Evolutionary conservation across 306 rosid genomes (phyloP), one percentile per base, ranked within the genome.

Genomic region (Vachellia pachyceras): DNA sequence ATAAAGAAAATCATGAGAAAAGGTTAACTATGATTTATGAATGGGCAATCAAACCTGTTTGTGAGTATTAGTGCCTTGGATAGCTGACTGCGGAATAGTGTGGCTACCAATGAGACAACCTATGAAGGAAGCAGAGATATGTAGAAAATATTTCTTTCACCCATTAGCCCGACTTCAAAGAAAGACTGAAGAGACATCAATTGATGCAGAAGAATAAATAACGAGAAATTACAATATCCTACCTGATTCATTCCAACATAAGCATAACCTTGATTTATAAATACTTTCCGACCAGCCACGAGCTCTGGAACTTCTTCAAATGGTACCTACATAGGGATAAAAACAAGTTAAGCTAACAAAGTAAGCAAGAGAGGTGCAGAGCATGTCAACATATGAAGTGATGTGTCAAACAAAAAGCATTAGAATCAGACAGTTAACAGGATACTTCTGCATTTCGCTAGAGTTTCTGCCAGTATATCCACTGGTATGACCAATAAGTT

Each of bases 261-360:
- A 50, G 97, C 99, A 86, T 84, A 73, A 79, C 99, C 98, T 87
- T 88, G 94, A 29, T 86, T 89, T 70, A 93, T 68, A 87, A 83
- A 91, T 69, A 93, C 97, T 86, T 82, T 91, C 37, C 98, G 93
- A 52, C 96, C 89, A 88, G 92, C 93, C 50, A 93, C 96, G 65
- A 95, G 99, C 81, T 91, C 97, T 73, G 98, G 96, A 87, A 95
- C 98, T 88, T 93, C 99, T 89, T 93, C 94, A 84, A 88, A 95
- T 11, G 98, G 96, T 46, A 93, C 97, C 99, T 95, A 82, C 80
- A 86, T 54, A n/a, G 71, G 47, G 78, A 77, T 65, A 67, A 22
- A 71, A 71, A 47, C n/a, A 58, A 54, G 17, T 68, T 78, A 83
- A 22, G 64, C 18, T 72, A 44, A 71, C 68, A 76, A 76, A 86